Percentiles rank a stretch among this genome's conserved stretches.
phyloP scores from a whole-genome alignment of 2,329 filamentous ascomycete genomes.

The Aspergillus hortae region DNA sequence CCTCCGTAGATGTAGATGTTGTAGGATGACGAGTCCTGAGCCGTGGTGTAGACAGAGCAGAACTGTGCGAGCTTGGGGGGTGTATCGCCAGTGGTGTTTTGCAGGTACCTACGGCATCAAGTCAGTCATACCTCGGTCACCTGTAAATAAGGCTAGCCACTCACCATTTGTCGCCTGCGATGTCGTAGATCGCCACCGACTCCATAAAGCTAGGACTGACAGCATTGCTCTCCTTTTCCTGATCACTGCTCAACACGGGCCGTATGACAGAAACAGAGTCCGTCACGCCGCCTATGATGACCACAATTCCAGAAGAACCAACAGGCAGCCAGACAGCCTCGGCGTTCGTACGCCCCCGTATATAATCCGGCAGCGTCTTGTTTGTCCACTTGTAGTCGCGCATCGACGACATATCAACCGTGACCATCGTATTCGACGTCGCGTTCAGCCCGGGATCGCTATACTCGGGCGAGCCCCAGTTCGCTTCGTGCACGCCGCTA shows the following conservation, averaged over 20 bases:
- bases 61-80: slow-evolving; percentile 36
- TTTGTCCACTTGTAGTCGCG: slow-evolving; percentile 56
- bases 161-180: slow-evolving; percentile 26
- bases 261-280: slow-evolving; percentile 20
- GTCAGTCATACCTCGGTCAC: neutral
- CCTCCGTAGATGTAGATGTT: slow-evolving; percentile 53
- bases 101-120: slow-evolving; percentile 32
- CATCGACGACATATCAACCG: slow-evolving; percentile 57
- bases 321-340: slow-evolving; percentile 62
- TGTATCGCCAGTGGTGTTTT: slow-evolving; percentile 38
- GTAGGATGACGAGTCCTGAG: slow-evolving; percentile 38
- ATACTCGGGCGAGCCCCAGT: slow-evolving; percentile 47
- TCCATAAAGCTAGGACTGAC: slow-evolving; percentile 36
- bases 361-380: slow-evolving; percentile 45
- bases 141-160: neutral
- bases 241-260: slow-evolving; percentile 1
- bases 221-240: slow-evolving; percentile 14
- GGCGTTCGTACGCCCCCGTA: slow-evolving; percentile 58
- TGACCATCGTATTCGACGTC: slow-evolving; percentile 57
- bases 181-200: slow-evolving; percentile 36
- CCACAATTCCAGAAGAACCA: slow-evolving; percentile 32
- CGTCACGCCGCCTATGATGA: slow-evolving; percentile 38
- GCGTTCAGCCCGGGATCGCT: slow-evolving; percentile 28
- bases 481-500: slow-evolving; percentile 55
- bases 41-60: slow-evolving; percentile 39